phyloP scores from a whole-genome alignment of 2,329 filamentous ascomycete species.

The Xylaria sp. region DNA sequence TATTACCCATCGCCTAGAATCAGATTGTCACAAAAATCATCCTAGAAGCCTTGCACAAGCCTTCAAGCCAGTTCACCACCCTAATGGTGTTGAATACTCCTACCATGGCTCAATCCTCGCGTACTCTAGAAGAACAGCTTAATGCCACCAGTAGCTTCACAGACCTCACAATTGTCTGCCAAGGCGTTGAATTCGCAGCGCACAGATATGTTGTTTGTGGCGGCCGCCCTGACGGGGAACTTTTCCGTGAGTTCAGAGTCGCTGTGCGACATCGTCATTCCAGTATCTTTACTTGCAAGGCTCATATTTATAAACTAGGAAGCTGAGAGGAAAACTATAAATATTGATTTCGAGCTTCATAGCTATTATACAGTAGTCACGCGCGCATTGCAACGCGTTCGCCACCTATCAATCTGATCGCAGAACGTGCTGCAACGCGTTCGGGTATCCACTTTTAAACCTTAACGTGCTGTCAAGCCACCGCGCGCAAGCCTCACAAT shows the following conservation, averaged over 20 bases:
- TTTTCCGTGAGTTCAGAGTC: slow-evolving; percentile 12
- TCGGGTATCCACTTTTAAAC: no score
- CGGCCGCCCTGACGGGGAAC: slow-evolving; percentile 9
- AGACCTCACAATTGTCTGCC: slow-evolving; percentile 9
- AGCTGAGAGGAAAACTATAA: slow-evolving; percentile 4
- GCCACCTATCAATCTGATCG: no score
- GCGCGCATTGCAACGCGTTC: no score
- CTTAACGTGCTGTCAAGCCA: no score
- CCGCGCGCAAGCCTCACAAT: no score
- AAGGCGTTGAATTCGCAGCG: slow-evolving; percentile 14
- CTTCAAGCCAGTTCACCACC: slow-evolving; percentile 6
- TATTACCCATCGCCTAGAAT: neutral
- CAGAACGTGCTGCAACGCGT: no score
- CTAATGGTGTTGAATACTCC: neutral
- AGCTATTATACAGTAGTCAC: no score
- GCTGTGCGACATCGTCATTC: neutral
- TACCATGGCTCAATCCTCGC: slow-evolving; percentile 7
- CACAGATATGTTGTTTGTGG: slow-evolving; percentile 9
- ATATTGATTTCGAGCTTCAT: slow-evolving; percentile 12
- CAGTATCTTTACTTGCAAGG: neutral
- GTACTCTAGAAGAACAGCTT: slow-evolving; percentile 7
- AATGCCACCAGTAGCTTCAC: slow-evolving; percentile 9
- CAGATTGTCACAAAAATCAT: neutral
- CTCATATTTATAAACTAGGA: slow-evolving; percentile 2
- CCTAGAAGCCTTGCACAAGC: slow-evolving; percentile 4